Evolutionary conservation across 2,329 filamentous ascomycete genomes (phyloP).

Genomic region (Hypoxylon sp.): DNA sequence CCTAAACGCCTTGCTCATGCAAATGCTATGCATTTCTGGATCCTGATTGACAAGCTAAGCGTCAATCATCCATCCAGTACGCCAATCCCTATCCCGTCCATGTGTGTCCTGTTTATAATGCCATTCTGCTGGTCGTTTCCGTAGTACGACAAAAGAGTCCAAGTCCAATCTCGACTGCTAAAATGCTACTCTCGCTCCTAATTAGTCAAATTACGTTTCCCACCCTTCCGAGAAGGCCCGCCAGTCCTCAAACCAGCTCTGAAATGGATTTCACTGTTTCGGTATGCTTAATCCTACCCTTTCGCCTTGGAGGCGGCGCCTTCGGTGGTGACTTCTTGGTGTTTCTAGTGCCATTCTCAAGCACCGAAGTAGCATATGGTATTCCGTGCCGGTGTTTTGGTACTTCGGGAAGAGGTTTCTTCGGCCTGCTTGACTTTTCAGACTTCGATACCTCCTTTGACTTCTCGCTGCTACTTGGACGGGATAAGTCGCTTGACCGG

Average conservation of each 20-base stretch:
- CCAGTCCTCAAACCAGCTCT: constrained; percentile 36
- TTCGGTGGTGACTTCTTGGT: constrained; percentile 55
- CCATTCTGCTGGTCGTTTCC: constrained; percentile 26
- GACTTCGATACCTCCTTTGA: constrained; percentile 42
- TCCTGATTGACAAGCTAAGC: constrained; percentile 29
- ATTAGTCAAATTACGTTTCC: constrained; percentile 29
- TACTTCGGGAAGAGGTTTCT: constrained; percentile 67
- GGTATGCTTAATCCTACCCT: constrained; percentile 59
- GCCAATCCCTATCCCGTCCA: constrained; percentile 21
- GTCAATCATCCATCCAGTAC: constrained; percentile 27
- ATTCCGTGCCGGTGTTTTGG: constrained; percentile 70
- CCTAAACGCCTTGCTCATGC: constrained; percentile 47
- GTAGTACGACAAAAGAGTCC: not conserved
- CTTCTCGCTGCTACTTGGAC: constrained; percentile 21
- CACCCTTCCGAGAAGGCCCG: not conserved
- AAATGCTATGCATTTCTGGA: constrained; percentile 41
- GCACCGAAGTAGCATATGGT: constrained; percentile 54
- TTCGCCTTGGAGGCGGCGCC: constrained; percentile 59
- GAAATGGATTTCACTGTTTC: constrained; percentile 45
- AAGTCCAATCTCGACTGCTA: constrained; percentile 21
- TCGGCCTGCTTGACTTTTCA: constrained; percentile 53
- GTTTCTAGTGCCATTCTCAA: constrained; percentile 32
- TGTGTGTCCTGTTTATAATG: constrained; percentile 13
- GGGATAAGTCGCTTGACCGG: constrained; percentile 13
- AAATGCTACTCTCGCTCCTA: constrained; percentile 12